Evolutionary conservation across 371 early-diverging fungal genomes (phyloP).

Genomic region (Mucor lusitanicus): DNA sequence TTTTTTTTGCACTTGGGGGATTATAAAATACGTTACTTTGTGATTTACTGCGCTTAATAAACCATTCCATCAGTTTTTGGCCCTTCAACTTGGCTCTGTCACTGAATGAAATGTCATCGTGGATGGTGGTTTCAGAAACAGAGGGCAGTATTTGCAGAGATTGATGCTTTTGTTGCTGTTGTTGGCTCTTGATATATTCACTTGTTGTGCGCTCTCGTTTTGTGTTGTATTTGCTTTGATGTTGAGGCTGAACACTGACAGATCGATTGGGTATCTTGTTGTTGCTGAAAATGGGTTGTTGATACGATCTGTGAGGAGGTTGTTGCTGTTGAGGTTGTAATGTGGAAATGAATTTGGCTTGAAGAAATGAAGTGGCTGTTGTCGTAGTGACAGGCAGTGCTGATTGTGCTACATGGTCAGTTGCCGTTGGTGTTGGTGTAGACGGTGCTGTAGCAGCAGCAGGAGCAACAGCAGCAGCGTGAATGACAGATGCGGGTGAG

Average conservation of each 20-base stretch:
- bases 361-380: constrained; percentile 21
- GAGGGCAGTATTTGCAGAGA: constrained; percentile 25
- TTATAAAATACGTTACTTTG: constrained; percentile 40
- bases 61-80: constrained; percentile 73
- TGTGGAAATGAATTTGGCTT: constrained; percentile 46
- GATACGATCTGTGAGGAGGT: not conserved
- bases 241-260: constrained; percentile 15
- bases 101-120: constrained; percentile 22
- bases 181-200: constrained; percentile 1
- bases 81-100: constrained; percentile 52
- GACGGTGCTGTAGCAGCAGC: too few relatives aligned
- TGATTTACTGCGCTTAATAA: constrained; percentile 59
- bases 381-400: not conserved
- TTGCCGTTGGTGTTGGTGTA: too few relatives aligned
- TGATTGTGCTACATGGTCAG: not conserved
- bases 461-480: too few relatives aligned
- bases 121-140: constrained; percentile 24
- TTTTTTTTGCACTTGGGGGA: not conserved
- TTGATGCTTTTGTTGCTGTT: not conserved
- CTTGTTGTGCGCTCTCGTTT: constrained; percentile 21
- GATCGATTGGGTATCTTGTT: constrained; percentile 36
- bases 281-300: constrained; percentile 4
- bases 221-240: not conserved
- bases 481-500: constrained; percentile 1
- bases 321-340: constrained; percentile 23